Conservation (phyloP, 2,329 filamentous ascomycete genomes). For the Raffaelea ambrosiae region DNA sequence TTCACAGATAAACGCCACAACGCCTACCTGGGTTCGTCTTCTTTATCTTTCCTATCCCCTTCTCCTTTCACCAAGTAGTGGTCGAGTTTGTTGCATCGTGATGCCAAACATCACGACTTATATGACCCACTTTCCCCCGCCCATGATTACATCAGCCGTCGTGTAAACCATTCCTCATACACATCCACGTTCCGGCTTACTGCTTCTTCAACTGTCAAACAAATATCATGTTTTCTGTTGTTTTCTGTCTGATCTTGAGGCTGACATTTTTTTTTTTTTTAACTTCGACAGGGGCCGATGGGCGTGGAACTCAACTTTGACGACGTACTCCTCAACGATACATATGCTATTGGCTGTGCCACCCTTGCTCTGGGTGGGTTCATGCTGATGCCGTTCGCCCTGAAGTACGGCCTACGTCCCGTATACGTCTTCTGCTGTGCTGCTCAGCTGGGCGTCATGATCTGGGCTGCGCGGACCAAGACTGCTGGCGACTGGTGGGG, state of each 20-base stretch:
- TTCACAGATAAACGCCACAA: constrained; percentile 36
- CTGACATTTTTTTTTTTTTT: no score
- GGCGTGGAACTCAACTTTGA: constrained; percentile 23
- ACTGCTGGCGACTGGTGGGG: constrained; percentile 6
- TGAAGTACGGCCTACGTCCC: constrained; percentile 34
- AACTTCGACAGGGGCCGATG: constrained; percentile 16
- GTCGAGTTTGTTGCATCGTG: no score
- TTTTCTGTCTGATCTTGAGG: no score
- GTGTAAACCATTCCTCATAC: no score
- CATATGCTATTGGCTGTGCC: constrained; percentile 25
- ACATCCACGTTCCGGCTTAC: no score
- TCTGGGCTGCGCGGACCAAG: constrained; percentile 26
- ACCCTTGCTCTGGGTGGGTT: constrained; percentile 35
- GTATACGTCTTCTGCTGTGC: constrained; percentile 34
- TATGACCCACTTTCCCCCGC: no score
- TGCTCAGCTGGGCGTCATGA: constrained; percentile 29
- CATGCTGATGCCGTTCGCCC: constrained; percentile 34
- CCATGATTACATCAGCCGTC: no score
- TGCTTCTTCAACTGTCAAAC: no score
- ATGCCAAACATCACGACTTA: no score
- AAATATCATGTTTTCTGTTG: no score
- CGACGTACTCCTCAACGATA: constrained; percentile 6
- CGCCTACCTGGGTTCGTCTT: constrained; percentile 9
- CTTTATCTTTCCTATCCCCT: no score
- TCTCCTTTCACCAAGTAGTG: no score